These are phyloP conservation scores for Parafenestella ontariensis DNA, from an alignment of 2,329 filamentous ascomycete species.

Conservation along the genomic window DNA sequence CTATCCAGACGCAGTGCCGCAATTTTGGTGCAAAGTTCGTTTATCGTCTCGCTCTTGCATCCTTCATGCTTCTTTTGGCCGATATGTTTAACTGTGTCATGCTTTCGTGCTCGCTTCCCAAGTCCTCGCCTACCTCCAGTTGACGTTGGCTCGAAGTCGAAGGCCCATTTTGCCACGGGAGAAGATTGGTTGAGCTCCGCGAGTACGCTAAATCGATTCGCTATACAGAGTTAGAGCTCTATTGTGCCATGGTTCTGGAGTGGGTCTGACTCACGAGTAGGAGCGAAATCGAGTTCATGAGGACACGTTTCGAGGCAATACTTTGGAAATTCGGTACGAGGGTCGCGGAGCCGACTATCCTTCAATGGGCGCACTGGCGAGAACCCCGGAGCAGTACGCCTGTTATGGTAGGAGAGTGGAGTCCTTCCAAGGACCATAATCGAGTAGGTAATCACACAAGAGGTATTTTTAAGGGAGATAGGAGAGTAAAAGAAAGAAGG, in stretches of 20 bases:
- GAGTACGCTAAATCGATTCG: conserved; percentile 39
- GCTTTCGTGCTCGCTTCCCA: conserved; percentile 28
- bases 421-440: conserved; percentile 26
- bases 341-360: conserved; percentile 4
- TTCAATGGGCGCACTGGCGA: conserved; percentile 12
- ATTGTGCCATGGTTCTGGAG: neutral
- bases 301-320: conserved; percentile 2
- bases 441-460: conserved; percentile 4
- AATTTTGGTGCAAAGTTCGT: conserved; percentile 13
- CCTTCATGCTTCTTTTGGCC: conserved; percentile 3
- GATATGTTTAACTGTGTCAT: conserved; percentile 13
- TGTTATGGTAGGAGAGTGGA: conserved; percentile 13
- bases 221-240: conserved; percentile 14
- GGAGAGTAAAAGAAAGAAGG: conserved; percentile 10
- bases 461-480: conserved; percentile 15
- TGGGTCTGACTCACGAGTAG: conserved; percentile 24
- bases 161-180: conserved; percentile 24
- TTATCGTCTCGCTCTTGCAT: conserved; percentile 1
- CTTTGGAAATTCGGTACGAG: neutral
- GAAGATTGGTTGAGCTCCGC: conserved; percentile 27
- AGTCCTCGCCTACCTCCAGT: conserved; percentile 13
- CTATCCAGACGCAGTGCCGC: conserved; percentile 16
- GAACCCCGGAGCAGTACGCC: conserved; percentile 6
- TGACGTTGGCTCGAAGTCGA: conserved; percentile 24
- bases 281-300: conserved; percentile 27